Evolutionary conservation across 2,329 filamentous ascomycete species (phyloP), one percentile per base, ranked within the genome.

Genomic region (Fusarium liriodendri): DNA sequence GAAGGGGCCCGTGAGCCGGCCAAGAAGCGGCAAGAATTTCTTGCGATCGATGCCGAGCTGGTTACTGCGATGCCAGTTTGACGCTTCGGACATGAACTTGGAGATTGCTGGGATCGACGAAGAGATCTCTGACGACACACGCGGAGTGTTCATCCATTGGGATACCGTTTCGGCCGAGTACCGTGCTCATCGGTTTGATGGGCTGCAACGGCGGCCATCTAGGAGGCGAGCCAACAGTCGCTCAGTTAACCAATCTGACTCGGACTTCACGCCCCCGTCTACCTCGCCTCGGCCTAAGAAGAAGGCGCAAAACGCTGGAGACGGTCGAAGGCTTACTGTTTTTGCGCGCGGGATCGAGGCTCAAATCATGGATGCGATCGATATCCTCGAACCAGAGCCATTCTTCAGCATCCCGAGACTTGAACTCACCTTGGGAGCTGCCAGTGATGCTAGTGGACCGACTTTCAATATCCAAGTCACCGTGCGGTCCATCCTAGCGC

Each of bases 121-220:
- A 57, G 90, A 92, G 22, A 94, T 98, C 37, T 97, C 95, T 0
- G 89, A 92, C 52, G 91, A 96, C 65, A 93, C 93, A 16, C 90
- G 95, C 25, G 97, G 97, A 20, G 88, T 97, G 45, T 95, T 94
- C 1, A 80, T 99, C 18, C 95, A 98, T 78, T 86, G 98, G 52
- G 94, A 98, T 74, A 94, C 92, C 0, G 97, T 95, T 90, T 94
- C 92, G 1, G 91, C 94, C 5, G 95, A 98, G 76, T 99, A 99
- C 82, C 92, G 93, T 74, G 94, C 94, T 5, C 94, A 97, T 76
- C 93, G 93, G 74, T 85, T 92, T 9, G 93, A 96, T 64, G 87
- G 89, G 1, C 80, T 89, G 7, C 87, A 90, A 58, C 86, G 89
- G 55, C 88, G 89, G 65, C 84, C 88, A 20, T 85, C 86, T 16